A percentile compares a stretch with the other conserved stretches of the same genome.
These are phyloP conservation scores for Trichosporon faecale DNA, from an alignment of 1,284 basidiomycete species.

Conservation along the genomic window DNA sequence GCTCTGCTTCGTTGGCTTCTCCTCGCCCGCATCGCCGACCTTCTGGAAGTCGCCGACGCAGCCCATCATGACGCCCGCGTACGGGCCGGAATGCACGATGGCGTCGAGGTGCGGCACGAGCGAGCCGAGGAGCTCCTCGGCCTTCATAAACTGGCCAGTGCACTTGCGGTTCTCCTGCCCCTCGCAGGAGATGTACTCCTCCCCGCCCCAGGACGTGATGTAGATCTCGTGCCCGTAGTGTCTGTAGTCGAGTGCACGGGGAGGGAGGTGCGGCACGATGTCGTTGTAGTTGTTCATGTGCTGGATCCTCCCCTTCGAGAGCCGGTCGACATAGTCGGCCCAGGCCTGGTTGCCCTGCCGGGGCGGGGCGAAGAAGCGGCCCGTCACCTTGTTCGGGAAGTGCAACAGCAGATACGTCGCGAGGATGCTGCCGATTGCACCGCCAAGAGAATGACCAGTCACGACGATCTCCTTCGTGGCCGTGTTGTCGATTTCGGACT, in stretches of 20 bases:
- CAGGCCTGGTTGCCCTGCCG: conserved; percentile 30
- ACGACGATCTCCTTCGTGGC: conserved; percentile 21
- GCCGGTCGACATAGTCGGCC: conserved; percentile 30
- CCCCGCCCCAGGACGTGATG: conserved; percentile 17
- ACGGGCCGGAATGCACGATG: conserved; percentile 16
- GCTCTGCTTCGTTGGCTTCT: not conserved
- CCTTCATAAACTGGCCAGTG: conserved; percentile 1
- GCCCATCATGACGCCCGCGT: conserved; percentile 14
- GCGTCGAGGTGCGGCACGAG: not conserved
- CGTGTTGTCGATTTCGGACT: not conserved
- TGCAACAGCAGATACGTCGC: conserved; percentile 19
- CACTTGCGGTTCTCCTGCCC: conserved; percentile 31
- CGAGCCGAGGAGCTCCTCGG: not conserved
- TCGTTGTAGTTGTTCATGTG: conserved; percentile 33
- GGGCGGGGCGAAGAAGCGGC: conserved; percentile 29
- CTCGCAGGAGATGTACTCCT: conserved; percentile 21
- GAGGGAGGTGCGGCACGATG: conserved; percentile 33
- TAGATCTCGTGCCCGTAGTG: conserved; percentile 30
- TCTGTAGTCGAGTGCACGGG: conserved; percentile 24
- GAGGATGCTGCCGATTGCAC: conserved; percentile 24
- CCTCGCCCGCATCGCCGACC: not conserved
- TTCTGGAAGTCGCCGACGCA: not conserved
- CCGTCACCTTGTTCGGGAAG: conserved; percentile 13
- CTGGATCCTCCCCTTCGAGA: conserved; percentile 23
- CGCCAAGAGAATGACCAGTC: conserved; percentile 33